Evolutionary conservation across 2,329 filamentous ascomycete genomes (phyloP).

Genomic region (Macrophomina phaseolina): DNA sequence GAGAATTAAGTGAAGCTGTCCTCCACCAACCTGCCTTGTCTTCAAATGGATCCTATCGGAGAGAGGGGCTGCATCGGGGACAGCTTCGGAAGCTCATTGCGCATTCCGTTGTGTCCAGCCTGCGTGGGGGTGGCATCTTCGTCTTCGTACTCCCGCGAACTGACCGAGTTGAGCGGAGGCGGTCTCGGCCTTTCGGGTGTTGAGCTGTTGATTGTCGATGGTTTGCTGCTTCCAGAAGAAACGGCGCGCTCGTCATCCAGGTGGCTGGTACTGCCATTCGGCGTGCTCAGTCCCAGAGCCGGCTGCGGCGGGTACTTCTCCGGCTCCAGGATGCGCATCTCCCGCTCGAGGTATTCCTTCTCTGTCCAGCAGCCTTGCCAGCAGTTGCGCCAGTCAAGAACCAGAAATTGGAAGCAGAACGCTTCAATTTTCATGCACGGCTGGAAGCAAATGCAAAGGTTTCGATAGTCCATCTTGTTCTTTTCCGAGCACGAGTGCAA

Average conservation of each 20-base stretch:
- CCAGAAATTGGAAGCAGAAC: slow-evolving; percentile 93
- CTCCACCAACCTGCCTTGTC: background rate
- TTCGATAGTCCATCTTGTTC: slow-evolving; percentile 98
- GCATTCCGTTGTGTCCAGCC: slow-evolving; percentile 42
- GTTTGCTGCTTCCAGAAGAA: slow-evolving; percentile 66
- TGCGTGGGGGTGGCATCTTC: slow-evolving; percentile 45
- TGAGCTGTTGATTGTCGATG: slow-evolving; percentile 43
- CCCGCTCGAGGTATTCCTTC: slow-evolving; percentile 74
- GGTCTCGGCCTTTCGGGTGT: slow-evolving; percentile 28
- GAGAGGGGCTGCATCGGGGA: slow-evolving; percentile 72
- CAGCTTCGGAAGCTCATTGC: slow-evolving; percentile 54
- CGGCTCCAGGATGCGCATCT: slow-evolving; percentile 43
- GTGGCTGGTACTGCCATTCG: slow-evolving; percentile 21
- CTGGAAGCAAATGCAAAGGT: slow-evolving; percentile 95
- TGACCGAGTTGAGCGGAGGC: slow-evolving; percentile 25
- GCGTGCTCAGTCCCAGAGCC: slow-evolving; percentile 13
- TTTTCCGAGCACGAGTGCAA: slow-evolving; percentile 89
- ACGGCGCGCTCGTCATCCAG: slow-evolving; percentile 59
- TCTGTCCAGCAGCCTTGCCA: slow-evolving; percentile 97
- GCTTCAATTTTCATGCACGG: slow-evolving; percentile 96
- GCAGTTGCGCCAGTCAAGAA: slow-evolving; percentile 94
- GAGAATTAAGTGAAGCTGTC: slow-evolving; percentile 3
- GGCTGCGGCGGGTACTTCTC: slow-evolving; percentile 24
- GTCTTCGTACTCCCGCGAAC: slow-evolving; percentile 26
- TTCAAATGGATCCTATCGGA: slow-evolving; percentile 42